Evolutionary conservation across 2,329 filamentous ascomycete species (phyloP).

Genomic region (Botrytis cinerea): DNA sequence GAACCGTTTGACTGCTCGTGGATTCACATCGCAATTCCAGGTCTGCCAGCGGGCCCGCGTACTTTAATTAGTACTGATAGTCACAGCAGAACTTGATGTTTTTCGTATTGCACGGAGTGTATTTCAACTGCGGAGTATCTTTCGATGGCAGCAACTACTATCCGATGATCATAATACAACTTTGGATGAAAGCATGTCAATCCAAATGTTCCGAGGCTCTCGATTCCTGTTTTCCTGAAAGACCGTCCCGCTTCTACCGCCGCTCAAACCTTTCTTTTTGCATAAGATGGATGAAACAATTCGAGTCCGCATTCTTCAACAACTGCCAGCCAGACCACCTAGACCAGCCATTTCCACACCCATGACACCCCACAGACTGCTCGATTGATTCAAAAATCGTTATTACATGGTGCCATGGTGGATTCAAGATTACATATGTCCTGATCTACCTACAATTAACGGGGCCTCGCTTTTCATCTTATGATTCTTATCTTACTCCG

Average conservation of each 20-base stretch:
- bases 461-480: neutral
- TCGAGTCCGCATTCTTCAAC: conserved; percentile 3
- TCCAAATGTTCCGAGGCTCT: neutral
- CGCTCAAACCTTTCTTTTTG: conserved; percentile 5
- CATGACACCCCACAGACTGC: conserved; percentile 3
- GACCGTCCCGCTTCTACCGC: neutral
- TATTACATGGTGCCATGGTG: neutral
- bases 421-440: neutral
- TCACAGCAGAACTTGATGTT: neutral
- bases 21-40: neutral
- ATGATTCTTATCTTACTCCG: neutral
- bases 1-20: neutral
- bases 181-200: neutral
- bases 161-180: conserved; percentile 7
- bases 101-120: neutral
- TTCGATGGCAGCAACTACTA: neutral
- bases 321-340: neutral
- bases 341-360: neutral
- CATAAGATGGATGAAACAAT: conserved; percentile 11
- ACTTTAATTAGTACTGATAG: neutral
- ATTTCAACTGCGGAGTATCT: neutral
- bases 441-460: conserved; percentile 6
- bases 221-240: neutral
- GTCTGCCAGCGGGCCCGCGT: neutral
- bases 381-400: neutral